A percentile compares a stretch with the other conserved stretches of the same genome.
Conservation (phyloP, 805 yeast genomes). For the Candida taoyuanica region DNA sequence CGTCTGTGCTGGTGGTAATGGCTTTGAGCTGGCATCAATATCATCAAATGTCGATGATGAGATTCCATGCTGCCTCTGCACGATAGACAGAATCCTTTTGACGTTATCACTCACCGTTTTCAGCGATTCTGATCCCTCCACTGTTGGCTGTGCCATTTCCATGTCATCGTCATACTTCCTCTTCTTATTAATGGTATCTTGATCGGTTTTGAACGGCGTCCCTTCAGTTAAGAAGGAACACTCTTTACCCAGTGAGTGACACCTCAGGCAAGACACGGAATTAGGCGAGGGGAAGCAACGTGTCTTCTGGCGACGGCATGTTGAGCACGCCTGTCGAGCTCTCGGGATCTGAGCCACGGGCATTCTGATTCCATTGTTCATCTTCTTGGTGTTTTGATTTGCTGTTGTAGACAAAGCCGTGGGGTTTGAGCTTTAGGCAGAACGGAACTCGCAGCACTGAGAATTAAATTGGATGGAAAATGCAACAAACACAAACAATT, state of each 20-base stretch:
- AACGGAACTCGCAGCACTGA: too few relatives aligned
- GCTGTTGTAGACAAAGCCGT: too few relatives aligned
- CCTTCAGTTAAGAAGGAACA: constrained; percentile 33
- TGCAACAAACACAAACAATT: too few relatives aligned
- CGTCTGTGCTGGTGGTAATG: constrained; percentile 27
- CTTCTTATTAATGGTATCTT: constrained; percentile 10
- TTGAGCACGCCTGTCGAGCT: constrained; percentile 49
- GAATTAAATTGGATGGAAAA: too few relatives aligned
- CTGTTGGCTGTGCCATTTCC: constrained; percentile 10
- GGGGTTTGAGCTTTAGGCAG: too few relatives aligned
- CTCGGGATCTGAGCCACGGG: constrained; percentile 24
- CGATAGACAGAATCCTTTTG: constrained; percentile 14
- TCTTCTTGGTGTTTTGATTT: too few relatives aligned
- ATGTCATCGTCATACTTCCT: constrained; percentile 12
- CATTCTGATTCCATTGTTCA: neutral
- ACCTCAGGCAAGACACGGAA: constrained; percentile 50
- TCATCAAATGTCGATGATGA: constrained; percentile 5
- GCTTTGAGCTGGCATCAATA: constrained; percentile 9
- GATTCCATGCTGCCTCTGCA: constrained; percentile 13
- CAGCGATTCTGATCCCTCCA: constrained; percentile 11
- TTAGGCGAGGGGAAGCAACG: constrained; percentile 51
- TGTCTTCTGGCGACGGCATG: constrained; percentile 54
- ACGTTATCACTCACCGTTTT: constrained; percentile 12
- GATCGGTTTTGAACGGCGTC: constrained; percentile 12
- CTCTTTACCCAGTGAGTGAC: constrained; percentile 44